Evolutionary conservation across 2,329 filamentous ascomycete species (phyloP), one percentile per base, ranked within the genome.

Genomic region (Penicillium sp.): DNA sequence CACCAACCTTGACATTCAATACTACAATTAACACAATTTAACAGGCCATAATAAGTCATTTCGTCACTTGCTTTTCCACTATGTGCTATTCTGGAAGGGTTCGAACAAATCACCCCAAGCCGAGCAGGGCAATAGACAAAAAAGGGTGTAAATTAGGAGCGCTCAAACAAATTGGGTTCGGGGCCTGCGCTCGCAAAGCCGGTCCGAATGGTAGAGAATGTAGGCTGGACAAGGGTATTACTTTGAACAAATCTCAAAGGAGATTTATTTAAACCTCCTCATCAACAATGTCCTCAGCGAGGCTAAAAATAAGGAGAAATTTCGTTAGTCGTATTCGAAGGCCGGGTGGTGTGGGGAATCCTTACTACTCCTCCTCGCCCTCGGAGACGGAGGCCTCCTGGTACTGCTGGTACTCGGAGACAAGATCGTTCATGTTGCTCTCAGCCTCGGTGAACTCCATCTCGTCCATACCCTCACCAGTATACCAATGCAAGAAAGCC

Each of bases 401-500:
- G 88, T 99, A 99, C 81, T 99, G 94, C 87, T 97, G 94, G 85
- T 99, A 99, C 81, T 99, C 94, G 61, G 91, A 96, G 72, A 99
- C 93, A 75, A 99, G 84, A 80, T 99, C 94, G 84, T 99, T 97
- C 94, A 99, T 97, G 86, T 99, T 99, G 82, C 90, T 96, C 88
- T 99, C 94, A 70, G 94, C 94, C 86, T 99, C 94, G 76, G 94
- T 99, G 85, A 99, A 99, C 84, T 99, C 94, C 94, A 99, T 97
- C 88, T 99, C 94, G 82, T 99, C 94, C 94, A 99, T 99, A 83
- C 94, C 94, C 86, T 99, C 94, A 75, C 92, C 92, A 87, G 94
- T 99, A 84, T 99, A 99, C 94, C 94, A 99, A 85, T 97, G 94
- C 87, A 99, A 90, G 91, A 99, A 99, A 88, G 94, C 94, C 90